These are phyloP conservation scores for Pharus latifolius DNA, from an alignment of 176 grass and related monocot species.

Conservation along the genomic window DNA sequence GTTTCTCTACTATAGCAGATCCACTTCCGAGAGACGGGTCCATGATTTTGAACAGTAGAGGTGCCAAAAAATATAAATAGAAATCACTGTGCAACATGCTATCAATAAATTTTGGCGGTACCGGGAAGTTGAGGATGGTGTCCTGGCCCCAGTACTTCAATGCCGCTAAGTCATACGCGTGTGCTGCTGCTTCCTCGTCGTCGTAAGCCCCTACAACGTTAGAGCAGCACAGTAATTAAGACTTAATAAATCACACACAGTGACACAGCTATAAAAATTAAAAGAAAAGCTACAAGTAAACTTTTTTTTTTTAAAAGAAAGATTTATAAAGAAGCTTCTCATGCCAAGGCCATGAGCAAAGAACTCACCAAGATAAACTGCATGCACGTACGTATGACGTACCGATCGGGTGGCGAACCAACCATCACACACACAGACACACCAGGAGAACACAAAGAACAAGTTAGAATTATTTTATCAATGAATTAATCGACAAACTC, in stretches of 20 bases:
- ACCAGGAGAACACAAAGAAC: neutral
- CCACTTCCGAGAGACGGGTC: too few species aligned
- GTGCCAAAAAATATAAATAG: neutral
- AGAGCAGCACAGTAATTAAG: too few species aligned
- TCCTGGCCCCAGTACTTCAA: slow-evolving; percentile 94
- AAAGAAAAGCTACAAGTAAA: too few species aligned
- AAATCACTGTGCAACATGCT: neutral
- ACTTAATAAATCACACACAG: neutral
- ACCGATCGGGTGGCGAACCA: neutral
- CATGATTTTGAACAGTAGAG: neutral
- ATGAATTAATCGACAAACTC: too few species aligned
- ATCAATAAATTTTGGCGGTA: slow-evolving; percentile 27
- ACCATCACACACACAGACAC: neutral
- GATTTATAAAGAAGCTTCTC: neutral
- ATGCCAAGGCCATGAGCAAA: slow-evolving; percentile 38
- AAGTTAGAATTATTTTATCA: too few species aligned
- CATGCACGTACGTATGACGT: too few species aligned
- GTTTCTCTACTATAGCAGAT: too few species aligned
- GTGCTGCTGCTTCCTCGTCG: slow-evolving; percentile 76
- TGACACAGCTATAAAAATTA: neutral
- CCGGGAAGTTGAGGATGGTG: slow-evolving; percentile 82
- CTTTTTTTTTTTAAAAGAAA: neutral
- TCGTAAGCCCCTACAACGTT: slow-evolving; percentile 61
- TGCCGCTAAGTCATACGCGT: slow-evolving; percentile 86
- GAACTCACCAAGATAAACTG: slow-evolving; percentile 98